These are phyloP conservation scores for Diplosphaera chodatii DNA, from an alignment of 139 green algal genomes.

Conservation along the genomic window DNA sequence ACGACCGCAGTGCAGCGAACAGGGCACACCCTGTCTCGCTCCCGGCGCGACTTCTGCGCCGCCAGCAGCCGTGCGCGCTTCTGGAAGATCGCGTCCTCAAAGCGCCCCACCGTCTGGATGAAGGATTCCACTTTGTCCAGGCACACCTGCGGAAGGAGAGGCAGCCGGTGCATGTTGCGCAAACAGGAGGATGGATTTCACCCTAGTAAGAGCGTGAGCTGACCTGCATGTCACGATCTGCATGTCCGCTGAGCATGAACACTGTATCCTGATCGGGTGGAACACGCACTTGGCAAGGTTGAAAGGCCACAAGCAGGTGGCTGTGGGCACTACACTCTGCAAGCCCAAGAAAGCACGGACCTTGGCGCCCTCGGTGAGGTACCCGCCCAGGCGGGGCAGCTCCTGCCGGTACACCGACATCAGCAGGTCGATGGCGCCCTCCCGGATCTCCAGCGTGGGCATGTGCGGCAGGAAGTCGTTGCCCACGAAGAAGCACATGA, in stretches of 20 bases:
- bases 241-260: too few relatives aligned
- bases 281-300: too few relatives aligned
- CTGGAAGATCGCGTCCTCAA: constrained; percentile 93
- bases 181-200: too few relatives aligned
- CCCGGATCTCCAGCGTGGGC: constrained; percentile 96
- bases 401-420: constrained; percentile 83
- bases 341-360: background rate
- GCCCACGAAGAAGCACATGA: constrained; percentile 99
- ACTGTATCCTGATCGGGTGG: too few relatives aligned
- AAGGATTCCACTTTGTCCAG: constrained; percentile 86
- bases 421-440: constrained; percentile 94
- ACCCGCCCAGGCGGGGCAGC: constrained; percentile 74
- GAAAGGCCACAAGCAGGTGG: too few relatives aligned
- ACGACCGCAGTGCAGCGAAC: too few relatives aligned
- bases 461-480: constrained; percentile 99
- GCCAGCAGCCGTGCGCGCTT: constrained; percentile 76
- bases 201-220: too few relatives aligned
- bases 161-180: too few relatives aligned
- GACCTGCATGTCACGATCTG: too few relatives aligned
- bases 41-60: constrained; percentile 29
- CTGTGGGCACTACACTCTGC: too few relatives aligned
- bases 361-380: constrained; percentile 67
- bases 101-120: constrained; percentile 70
- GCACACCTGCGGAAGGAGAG: constrained; percentile 60
- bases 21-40: constrained; percentile 30